phyloP scores from a whole-genome alignment of 352 stramenopile species.

The Pythium periplocum region DNA sequence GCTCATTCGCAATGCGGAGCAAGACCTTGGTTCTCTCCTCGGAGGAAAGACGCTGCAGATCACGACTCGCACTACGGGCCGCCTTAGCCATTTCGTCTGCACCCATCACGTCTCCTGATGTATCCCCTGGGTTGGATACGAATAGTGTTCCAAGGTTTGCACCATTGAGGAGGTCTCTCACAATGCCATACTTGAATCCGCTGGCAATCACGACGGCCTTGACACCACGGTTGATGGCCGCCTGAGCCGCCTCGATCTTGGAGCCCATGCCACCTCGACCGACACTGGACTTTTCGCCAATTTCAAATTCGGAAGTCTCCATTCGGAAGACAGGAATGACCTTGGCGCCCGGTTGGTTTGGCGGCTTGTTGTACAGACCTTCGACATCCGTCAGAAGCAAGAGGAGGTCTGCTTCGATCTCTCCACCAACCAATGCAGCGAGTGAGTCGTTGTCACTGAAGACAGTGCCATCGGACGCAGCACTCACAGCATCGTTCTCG shows the following conservation, averaged over 20 bases:
- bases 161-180: conserved; percentile 86
- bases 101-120: conserved; percentile 31
- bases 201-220: conserved; percentile 92
- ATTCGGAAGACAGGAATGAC: conserved; percentile 70
- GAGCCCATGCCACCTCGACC: conserved; percentile 93
- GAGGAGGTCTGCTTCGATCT: conserved; percentile 92
- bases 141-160: conserved; percentile 82
- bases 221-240: conserved; percentile 85
- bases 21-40: conserved; percentile 87
- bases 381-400: conserved; percentile 97
- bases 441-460: conserved; percentile 98
- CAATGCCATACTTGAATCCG: conserved; percentile 90
- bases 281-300: conserved; percentile 75
- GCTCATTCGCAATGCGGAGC: conserved; percentile 77
- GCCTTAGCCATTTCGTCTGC: conserved; percentile 79
- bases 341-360: conserved; percentile 66
- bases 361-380: conserved; percentile 92
- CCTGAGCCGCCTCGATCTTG: conserved; percentile 91
- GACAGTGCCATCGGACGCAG: conserved; percentile 59
- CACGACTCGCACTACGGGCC: conserved; percentile 77
- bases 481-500: conserved; percentile 97
- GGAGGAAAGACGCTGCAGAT: conserved; percentile 86
- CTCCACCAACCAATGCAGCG: conserved; percentile 78
- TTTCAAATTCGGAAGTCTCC: conserved; percentile 56
- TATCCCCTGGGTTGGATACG: conserved; percentile 54